Evolutionary conservation across 495 filamentous ascomycete species (phyloP).

Genomic region (Cercophora scortea): DNA sequence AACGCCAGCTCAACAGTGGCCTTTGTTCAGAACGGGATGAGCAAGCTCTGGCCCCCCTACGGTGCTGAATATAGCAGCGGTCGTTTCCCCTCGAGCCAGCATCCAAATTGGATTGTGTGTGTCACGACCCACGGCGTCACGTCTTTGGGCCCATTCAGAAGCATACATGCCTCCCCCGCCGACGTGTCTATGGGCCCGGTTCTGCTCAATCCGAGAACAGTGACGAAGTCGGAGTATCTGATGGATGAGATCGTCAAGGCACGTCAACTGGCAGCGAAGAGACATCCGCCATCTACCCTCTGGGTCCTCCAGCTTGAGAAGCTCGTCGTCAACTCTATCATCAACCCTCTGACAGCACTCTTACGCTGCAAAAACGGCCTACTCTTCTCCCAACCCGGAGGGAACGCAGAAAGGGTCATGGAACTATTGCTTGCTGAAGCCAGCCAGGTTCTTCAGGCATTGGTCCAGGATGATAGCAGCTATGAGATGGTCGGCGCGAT

Average conservation of each 20-base stretch:
- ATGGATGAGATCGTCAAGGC: slow-evolving; percentile 9
- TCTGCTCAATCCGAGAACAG: background rate
- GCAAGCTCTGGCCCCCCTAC: slow-evolving; percentile 56
- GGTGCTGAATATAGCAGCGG: slow-evolving; percentile 19
- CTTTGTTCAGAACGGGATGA: slow-evolving; percentile 83
- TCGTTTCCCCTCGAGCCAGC: slow-evolving; percentile 30
- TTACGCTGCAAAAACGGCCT: slow-evolving; percentile 66
- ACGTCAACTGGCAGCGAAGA: slow-evolving; percentile 31
- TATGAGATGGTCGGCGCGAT: background rate
- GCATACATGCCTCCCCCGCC: slow-evolving; percentile 60
- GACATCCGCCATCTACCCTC: slow-evolving; percentile 31
- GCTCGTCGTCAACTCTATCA: slow-evolving; percentile 65
- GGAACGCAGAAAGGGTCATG: slow-evolving; percentile 46
- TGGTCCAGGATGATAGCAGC: slow-evolving; percentile 10
- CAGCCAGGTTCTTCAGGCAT: slow-evolving; percentile 49
- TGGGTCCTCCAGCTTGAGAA: slow-evolving; percentile 45
- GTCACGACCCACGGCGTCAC: slow-evolving; percentile 69
- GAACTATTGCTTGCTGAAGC: slow-evolving; percentile 55
- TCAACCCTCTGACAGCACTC: slow-evolving; percentile 72
- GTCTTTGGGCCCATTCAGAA: slow-evolving; percentile 46
- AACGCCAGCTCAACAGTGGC: slow-evolving; percentile 55
- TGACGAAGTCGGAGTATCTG: slow-evolving; percentile 9
- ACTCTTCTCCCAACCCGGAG: slow-evolving; percentile 52
- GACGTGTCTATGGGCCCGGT: slow-evolving; percentile 26
- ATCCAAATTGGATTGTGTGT: slow-evolving; percentile 56